Base-by-base conservation (phyloP, 169 alveolate species). In the Cryptosporidium andersoni region DNA sequence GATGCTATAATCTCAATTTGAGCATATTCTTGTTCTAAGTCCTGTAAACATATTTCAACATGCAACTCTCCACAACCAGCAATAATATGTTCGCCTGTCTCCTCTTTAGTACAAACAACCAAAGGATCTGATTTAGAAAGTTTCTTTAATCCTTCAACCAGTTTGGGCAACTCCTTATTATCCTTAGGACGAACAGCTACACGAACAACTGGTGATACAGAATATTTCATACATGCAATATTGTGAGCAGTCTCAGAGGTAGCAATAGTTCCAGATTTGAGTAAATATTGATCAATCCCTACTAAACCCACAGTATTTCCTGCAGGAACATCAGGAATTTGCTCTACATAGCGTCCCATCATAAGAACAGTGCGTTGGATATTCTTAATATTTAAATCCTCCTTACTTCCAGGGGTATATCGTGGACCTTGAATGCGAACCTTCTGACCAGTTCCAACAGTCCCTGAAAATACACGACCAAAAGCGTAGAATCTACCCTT, bases 391-490 rank as follows among this genome's bases (percentile, higher is more conserved):
- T 93, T 91, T 88, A 98, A 89, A 91, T 98, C 99, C 64, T 95
- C 97, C 94, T 98, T 97, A 89, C 95, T 96, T 55, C 99, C 99
- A 60, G 99, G 99, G 47, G 93, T 97, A 89, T 97, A 98, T 93
- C 96, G 96, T 49, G 99, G 99, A 63, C 99, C 99, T 95, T 97
- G 98, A 80, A 98, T 97, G 89, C 99, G 94, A 81, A 98, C 99
- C 91, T 96, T 96, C 88, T 94, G 97, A 68, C 97, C 99, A 36
- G 99, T 95, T n/a, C 98, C 97, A 56, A 97, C 98, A 62, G 99
- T 97, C 34, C 99, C 99, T 39, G 99, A 97, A 95, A 98, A 98
- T 62, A 98, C 99, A 85, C 99, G 97, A 48, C 99, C 99, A 95
- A 98, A 97, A 56, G 99, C 99, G 88, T 97, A 97, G 98, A 98